These are phyloP conservation scores for Fistulina hepatica DNA, from an alignment of 1,284 basidiomycete genomes.

Conservation along the genomic window DNA sequence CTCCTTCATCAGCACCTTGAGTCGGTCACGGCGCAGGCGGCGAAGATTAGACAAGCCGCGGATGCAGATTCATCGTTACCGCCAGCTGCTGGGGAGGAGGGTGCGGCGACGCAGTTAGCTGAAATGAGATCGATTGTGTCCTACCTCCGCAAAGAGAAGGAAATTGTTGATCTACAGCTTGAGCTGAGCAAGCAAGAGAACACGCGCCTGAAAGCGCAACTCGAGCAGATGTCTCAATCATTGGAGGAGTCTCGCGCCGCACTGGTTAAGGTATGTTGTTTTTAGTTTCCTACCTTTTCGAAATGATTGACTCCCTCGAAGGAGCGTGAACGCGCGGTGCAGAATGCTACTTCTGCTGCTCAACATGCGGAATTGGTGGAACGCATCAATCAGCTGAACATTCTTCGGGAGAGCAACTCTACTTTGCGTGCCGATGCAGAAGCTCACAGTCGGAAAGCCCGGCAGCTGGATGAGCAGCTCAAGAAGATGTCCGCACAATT, in stretches of 20 bases:
- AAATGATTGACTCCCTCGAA: conserved; percentile 20
- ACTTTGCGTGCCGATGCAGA: conserved; percentile 75
- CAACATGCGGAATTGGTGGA: conserved; percentile 82
- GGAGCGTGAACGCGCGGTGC: conserved; percentile 70
- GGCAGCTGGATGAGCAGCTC: conserved; percentile 56
- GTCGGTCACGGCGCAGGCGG: conserved; percentile 72
- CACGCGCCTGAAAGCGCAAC: conserved; percentile 61
- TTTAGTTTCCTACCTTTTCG: not conserved
- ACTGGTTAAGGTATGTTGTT: conserved; percentile 44
- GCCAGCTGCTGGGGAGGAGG: conserved; percentile 30
- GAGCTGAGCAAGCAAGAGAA: conserved; percentile 82
- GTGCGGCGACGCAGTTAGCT: conserved; percentile 47
- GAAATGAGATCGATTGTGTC: conserved; percentile 75
- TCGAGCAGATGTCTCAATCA: conserved; percentile 61
- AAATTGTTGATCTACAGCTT: conserved; percentile 80
- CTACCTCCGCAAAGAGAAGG: conserved; percentile 82
- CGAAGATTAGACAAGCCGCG: conserved; percentile 62
- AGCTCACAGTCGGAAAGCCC: conserved; percentile 49
- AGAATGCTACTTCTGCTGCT: conserved; percentile 58
- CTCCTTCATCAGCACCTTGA: conserved; percentile 80
- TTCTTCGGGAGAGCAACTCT: conserved; percentile 81
- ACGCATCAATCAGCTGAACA: conserved; percentile 79
- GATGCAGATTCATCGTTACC: conserved; percentile 35
- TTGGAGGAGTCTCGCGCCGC: conserved; percentile 61
- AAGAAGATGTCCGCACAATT: conserved; percentile 51